Conservation (phyloP, 257 asterid genomes). For the Apocynum venetum region DNA sequence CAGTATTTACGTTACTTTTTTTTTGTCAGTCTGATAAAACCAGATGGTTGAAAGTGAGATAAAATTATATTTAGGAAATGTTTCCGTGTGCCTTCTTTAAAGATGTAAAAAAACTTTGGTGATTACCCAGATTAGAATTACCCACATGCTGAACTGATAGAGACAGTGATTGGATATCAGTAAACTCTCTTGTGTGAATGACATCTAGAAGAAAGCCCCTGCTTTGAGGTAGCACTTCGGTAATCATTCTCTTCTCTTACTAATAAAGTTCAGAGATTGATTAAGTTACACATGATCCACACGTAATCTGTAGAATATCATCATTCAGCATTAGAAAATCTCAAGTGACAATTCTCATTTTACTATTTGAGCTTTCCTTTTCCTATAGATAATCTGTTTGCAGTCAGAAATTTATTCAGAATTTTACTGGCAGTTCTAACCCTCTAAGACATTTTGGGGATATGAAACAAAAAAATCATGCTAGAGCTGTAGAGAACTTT, state of each 20-base stretch:
- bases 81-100: not conserved
- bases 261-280: not conserved
- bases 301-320: not conserved
- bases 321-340: not conserved
- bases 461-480: not conserved
- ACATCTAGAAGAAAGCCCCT: not conserved
- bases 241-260: not conserved
- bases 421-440: not conserved
- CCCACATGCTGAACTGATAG: not conserved
- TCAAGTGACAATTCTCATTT: not conserved
- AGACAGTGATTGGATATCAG: not conserved
- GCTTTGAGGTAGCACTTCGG: not conserved
- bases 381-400: too few relatives aligned
- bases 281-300: too few relatives aligned
- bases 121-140: not conserved
- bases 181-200: not conserved
- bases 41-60: not conserved
- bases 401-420: not conserved
- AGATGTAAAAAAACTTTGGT: not conserved
- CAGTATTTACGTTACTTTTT: not conserved
- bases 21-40: not conserved
- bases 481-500: conserved; percentile 1
- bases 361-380: not conserved
- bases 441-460: not conserved
- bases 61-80: not conserved